Evolutionary conservation across 2,329 filamentous ascomycete genomes (phyloP), one percentile per base, ranked within the genome.

Genomic region (Acephala macrosclerotiorum): DNA sequence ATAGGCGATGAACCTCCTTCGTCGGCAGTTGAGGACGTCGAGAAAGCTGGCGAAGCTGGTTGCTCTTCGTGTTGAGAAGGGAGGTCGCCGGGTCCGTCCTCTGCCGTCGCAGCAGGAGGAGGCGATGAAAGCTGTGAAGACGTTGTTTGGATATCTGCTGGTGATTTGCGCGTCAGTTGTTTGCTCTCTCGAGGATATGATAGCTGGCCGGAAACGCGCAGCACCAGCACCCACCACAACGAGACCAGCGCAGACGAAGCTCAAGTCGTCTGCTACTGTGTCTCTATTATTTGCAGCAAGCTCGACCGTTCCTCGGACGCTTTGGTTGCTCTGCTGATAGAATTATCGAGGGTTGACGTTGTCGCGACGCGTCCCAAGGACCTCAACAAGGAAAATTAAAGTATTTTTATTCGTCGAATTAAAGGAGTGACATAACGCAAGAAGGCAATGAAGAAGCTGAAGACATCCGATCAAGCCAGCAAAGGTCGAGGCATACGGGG

Each of bases 211-310:
- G 35, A 58, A 26, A 56, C 57, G n/a, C 40, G 18, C 47, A 35
- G 26, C 58, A 68, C 75, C 47, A 35, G 26, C 58, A 68, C 75
- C 51, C 67, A 74, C 73, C 72, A 67, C 69, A 66, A 70, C 64
- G 82, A 80, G 85, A 87, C 84, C 85, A 88, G 85, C 79, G 83
- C 86, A 88, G 86, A 88, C 86, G 85, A 86, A 76, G 73, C 71
- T 76, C 68, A 73, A 76, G 78, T 86, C 85, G 86, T 83, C 86
- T 86, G 85, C 84, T 81, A 80, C 86, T 85, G 84, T 83, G 78
- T 76, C 74, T 75, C 71, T 71, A 66, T 45, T 55, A 64, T 58
- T 61, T 42, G 40, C 33, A 60, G 63, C 55, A 61, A 66, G 60
- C 62, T 61, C 63, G 68, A 67, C 45, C 22, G 58, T 59, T 35